phyloP scores from a whole-genome alignment of 106 monocot genomes.

The Iris macrosiphon region DNA sequence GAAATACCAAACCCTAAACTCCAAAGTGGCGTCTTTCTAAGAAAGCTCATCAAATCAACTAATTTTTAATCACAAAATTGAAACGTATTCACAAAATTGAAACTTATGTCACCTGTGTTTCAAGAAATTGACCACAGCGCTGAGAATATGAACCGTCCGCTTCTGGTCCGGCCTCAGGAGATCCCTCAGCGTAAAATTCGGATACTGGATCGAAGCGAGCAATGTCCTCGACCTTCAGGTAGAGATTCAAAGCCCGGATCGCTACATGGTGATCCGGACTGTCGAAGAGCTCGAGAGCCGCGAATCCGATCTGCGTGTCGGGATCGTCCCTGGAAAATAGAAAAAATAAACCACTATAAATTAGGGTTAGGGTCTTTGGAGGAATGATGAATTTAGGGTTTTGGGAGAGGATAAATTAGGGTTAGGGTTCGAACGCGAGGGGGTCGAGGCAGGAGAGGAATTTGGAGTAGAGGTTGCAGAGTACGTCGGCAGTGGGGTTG shows the following conservation, averaged over 20 bases:
- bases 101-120: slow-evolving; percentile 55
- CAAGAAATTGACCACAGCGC: slow-evolving; percentile 58
- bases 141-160: slow-evolving; percentile 44
- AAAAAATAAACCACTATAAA: neutral
- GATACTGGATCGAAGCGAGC: slow-evolving; percentile 28
- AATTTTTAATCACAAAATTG: no score
- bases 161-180: slow-evolving; percentile 41
- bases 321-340: slow-evolving; percentile 22
- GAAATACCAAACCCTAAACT: no score
- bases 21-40: no score
- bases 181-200: slow-evolving; percentile 36
- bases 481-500: slow-evolving; percentile 27
- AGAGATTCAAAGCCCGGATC: slow-evolving; percentile 25
- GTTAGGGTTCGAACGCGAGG: slow-evolving; percentile 29
- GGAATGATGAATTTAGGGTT: no score
- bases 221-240: slow-evolving; percentile 27
- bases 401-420: no score
- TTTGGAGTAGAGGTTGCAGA: slow-evolving; percentile 25
- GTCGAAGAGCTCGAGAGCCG: slow-evolving; percentile 48
- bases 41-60: no score
- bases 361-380: neutral
- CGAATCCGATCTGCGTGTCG: slow-evolving; percentile 48
- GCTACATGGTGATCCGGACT: slow-evolving; percentile 54
- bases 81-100: no score
- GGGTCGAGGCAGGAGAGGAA: slow-evolving; percentile 40